Conservation (phyloP, 2,329 filamentous ascomycete genomes). For the Exophiala calicioides region DNA sequence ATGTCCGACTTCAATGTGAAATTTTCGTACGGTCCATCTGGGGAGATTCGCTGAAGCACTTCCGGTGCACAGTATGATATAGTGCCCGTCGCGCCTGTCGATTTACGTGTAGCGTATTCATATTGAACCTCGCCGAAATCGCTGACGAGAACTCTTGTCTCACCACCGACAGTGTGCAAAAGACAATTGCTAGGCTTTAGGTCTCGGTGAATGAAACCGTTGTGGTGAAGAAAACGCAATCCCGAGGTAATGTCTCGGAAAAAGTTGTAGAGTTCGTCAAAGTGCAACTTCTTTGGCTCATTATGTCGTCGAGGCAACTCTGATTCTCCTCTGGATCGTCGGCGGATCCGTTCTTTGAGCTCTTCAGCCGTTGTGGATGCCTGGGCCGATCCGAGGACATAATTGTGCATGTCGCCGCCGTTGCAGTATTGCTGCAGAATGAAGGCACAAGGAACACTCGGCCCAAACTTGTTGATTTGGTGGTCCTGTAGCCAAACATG, state of each 20-base stretch:
- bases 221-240: conserved; percentile 81
- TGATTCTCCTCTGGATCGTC: conserved; percentile 74
- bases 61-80: conserved; percentile 98
- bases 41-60: conserved; percentile 68
- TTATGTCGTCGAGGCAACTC: conserved; percentile 50
- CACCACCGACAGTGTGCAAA: conserved; percentile 72
- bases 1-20: conserved; percentile 97
- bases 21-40: conserved; percentile 75
- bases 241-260: conserved; percentile 95
- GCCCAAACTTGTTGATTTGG: conserved; percentile 80
- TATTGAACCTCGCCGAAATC: conserved; percentile 97
- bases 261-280: conserved; percentile 95
- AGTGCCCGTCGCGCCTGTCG: conserved; percentile 90
- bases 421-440: conserved; percentile 99
- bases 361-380: conserved; percentile 72
- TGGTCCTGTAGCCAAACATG: conserved; percentile 97
- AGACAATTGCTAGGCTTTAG: conserved; percentile 96
- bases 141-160: conserved; percentile 81
- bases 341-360: conserved; percentile 81
- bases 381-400: conserved; percentile 71
- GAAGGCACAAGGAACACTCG: conserved; percentile 90
- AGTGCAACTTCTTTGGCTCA: conserved; percentile 60
- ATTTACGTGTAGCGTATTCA: conserved; percentile 77
- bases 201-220: conserved; percentile 94
- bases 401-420: conserved; percentile 82